Conservation (phyloP, 75 land plant species). For the Selaginella moellendorffii region DNA sequence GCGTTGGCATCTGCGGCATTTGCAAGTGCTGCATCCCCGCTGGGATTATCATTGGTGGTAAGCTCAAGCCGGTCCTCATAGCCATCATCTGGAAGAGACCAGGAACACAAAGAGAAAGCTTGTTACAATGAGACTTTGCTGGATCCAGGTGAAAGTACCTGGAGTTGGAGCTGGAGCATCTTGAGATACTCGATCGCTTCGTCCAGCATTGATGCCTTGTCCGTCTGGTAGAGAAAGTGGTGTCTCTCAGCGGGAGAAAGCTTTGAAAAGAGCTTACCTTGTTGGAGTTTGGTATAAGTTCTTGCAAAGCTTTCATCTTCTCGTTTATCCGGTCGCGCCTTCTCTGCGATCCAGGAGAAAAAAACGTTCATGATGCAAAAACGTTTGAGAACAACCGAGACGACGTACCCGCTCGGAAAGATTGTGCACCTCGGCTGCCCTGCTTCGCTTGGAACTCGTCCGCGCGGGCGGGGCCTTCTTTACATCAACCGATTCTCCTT, state of each 20-base stretch:
- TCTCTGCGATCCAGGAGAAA: conserved; percentile 15
- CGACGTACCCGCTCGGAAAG: conserved; percentile 68
- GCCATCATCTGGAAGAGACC: background rate
- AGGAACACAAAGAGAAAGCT: background rate
- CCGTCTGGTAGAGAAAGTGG: conserved; percentile 13
- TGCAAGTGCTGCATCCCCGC: background rate
- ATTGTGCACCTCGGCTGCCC: conserved; percentile 91
- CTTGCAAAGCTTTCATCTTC: conserved; percentile 26
- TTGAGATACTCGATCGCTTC: conserved; percentile 31
- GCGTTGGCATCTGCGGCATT: conserved; percentile 1
- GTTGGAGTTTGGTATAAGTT: conserved; percentile 26
- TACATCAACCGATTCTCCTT: conserved; percentile 34
- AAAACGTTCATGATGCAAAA: background rate
- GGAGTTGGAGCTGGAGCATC: conserved; percentile 27
- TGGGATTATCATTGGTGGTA: background rate
- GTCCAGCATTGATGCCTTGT: conserved; percentile 28
- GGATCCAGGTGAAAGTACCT: conserved; percentile 2
- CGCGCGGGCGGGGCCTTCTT: conserved; percentile 33
- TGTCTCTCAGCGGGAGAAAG: background rate
- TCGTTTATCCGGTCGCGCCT: conserved; percentile 24
- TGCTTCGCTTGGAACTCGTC: conserved; percentile 53
- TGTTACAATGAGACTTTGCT: background rate
- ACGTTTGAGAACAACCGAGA: background rate
- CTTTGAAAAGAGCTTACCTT: background rate
- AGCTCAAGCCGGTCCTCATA: background rate